Evolutionary conservation across 192 early-diverging fungal species (phyloP).

Genomic region (Coemansia sp.): DNA sequence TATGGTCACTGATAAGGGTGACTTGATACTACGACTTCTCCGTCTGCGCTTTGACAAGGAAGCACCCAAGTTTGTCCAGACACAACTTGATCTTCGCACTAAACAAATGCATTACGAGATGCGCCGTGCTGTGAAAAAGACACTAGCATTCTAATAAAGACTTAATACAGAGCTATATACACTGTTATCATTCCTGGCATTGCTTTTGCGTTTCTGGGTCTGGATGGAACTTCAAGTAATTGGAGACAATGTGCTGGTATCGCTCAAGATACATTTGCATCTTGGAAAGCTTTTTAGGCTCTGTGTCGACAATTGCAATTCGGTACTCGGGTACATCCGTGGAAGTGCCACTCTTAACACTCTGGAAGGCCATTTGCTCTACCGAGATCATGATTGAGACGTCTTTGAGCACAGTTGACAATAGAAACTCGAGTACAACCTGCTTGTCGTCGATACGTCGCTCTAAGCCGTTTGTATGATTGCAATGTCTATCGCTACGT

Average conservation of each 20-base stretch:
- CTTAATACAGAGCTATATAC: background rate
- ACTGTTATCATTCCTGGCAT: constrained; percentile 23
- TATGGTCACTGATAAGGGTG: constrained; percentile 49
- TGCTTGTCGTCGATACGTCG: constrained; percentile 39
- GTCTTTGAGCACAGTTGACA: constrained; percentile 77
- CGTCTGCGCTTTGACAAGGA: constrained; percentile 51
- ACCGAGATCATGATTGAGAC: constrained; percentile 65
- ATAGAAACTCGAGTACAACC: constrained; percentile 61
- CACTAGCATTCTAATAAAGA: background rate
- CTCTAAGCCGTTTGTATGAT: background rate
- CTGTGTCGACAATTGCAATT: constrained; percentile 66
- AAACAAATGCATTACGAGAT: constrained; percentile 54
- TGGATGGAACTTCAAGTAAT: constrained; percentile 36
- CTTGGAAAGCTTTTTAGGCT: constrained; percentile 65
- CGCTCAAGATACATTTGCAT: constrained; percentile 56
- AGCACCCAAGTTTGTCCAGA: constrained; percentile 41
- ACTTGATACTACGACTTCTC: constrained; percentile 49
- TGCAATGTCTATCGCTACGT: background rate
- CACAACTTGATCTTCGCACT: constrained; percentile 41
- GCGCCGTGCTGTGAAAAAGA: constrained; percentile 29
- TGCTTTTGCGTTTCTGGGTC: constrained; percentile 13
- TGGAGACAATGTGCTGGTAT: constrained; percentile 58
- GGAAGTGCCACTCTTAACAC: background rate
- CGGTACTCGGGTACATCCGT: constrained; percentile 19
- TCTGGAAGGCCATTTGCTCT: constrained; percentile 13